A percentile compares a stretch with the other conserved stretches of the same genome.
These are phyloP conservation scores for Colletotrichum sidae DNA, from an alignment of 2,329 filamentous ascomycete species.

Conservation along the genomic window DNA sequence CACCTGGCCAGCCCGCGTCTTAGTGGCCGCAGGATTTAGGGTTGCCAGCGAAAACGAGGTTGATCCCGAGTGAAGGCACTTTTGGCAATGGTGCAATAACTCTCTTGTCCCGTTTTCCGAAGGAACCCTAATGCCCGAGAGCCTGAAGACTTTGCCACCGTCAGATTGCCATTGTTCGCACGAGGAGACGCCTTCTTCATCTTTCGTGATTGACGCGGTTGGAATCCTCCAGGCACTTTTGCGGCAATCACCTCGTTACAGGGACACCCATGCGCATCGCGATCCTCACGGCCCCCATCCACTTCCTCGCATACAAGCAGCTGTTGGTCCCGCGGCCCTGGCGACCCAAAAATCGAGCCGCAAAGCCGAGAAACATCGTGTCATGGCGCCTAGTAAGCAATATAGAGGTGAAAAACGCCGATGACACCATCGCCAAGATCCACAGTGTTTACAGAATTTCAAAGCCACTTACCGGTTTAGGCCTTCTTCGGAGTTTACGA, in stretches of 20 bases:
- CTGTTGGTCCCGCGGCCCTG: not conserved
- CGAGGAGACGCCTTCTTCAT: not conserved
- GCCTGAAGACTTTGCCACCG: not conserved
- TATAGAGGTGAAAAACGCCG: constrained; percentile 24
- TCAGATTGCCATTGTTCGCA: not conserved
- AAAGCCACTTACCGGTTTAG: constrained; percentile 4
- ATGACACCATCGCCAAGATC: constrained; percentile 32
- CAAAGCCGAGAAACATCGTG: constrained; percentile 7
- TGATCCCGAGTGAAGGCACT: constrained; percentile 21
- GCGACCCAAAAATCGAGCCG: constrained; percentile 9
- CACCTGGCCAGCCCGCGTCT: not conserved
- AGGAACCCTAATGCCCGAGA: not conserved
- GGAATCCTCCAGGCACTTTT: not conserved
- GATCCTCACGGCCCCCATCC: constrained; percentile 1
- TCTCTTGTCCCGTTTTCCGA: constrained; percentile 4
- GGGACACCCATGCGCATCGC: not conserved
- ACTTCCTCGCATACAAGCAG: not conserved
- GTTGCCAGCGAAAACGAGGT: constrained; percentile 3
- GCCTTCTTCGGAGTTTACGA: not conserved
- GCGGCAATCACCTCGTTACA: not conserved
- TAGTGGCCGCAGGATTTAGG: not conserved
- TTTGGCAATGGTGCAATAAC: constrained; percentile 33
- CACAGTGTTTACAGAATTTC: constrained; percentile 9
- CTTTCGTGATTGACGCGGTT: constrained; percentile 12
- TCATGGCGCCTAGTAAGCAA: constrained; percentile 1